Evolutionary conservation across 352 stramenopile species (phyloP).

Genomic region (Pythium pyrilobum): DNA sequence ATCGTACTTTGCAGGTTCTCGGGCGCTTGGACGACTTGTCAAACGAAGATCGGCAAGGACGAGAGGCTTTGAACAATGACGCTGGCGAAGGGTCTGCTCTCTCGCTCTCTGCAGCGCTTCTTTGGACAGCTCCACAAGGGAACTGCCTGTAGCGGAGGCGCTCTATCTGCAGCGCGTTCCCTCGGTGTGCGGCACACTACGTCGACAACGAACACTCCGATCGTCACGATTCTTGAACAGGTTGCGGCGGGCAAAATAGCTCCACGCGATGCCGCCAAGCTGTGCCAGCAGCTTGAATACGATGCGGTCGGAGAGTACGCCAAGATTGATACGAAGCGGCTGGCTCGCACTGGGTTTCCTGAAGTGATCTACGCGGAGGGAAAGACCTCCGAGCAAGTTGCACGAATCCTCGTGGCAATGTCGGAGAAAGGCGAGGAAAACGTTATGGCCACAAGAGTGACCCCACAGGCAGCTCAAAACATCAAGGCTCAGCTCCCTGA

Average conservation of each 20-base stretch:
- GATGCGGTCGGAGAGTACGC: slow-evolving; percentile 47
- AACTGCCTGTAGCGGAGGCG: no score
- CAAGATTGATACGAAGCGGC: slow-evolving; percentile 89
- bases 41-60: no score
- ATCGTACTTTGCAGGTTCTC: no score
- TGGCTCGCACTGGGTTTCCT: slow-evolving; percentile 90
- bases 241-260: slow-evolving; percentile 50
- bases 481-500: slow-evolving; percentile 30
- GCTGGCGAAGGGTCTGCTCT: no score
- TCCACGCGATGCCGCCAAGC: slow-evolving; percentile 18
- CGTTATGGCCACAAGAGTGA: slow-evolving; percentile 85
- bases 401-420: slow-evolving; percentile 89
- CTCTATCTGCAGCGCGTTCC: no score
- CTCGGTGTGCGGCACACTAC: slow-evolving; percentile 3
- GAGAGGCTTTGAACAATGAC: no score
- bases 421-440: slow-evolving; percentile 45
- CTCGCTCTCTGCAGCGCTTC: no score
- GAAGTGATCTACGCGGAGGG: slow-evolving; percentile 94
- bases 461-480: slow-evolving; percentile 28
- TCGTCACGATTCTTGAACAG: slow-evolving; percentile 43
- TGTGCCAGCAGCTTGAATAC: slow-evolving; percentile 39
- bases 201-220: slow-evolving; percentile 21
- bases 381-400: slow-evolving; percentile 90
- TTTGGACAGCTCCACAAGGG: no score
- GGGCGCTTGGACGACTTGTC: no score